Evolutionary conservation across 1,284 basidiomycete species (phyloP).

Genomic region (Pseudozyma pruni): DNA sequence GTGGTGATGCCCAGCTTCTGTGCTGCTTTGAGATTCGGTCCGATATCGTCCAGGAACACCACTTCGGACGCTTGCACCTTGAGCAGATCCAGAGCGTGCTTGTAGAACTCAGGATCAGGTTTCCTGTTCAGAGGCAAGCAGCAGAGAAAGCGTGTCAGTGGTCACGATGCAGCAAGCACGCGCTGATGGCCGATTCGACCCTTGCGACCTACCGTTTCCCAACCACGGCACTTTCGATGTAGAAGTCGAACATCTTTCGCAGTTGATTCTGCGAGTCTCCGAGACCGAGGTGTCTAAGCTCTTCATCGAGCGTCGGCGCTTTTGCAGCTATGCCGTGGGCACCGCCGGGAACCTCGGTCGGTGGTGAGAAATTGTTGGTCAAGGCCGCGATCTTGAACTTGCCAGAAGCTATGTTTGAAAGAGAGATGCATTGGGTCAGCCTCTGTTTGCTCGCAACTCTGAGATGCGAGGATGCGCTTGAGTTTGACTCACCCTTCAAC

Average conservation of each 20-base stretch:
- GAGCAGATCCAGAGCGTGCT: constrained; percentile 62
- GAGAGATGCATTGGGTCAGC: not conserved
- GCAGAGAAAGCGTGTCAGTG: not conserved
- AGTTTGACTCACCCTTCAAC: constrained; percentile 26
- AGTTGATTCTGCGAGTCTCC: constrained; percentile 39
- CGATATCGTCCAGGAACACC: constrained; percentile 69
- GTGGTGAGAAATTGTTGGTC: constrained; percentile 68
- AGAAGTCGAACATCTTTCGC: constrained; percentile 64
- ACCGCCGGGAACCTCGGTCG: constrained; percentile 36
- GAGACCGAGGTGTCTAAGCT: constrained; percentile 57
- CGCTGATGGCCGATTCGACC: no score
- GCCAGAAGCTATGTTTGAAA: constrained; percentile 48
- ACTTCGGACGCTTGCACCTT: constrained; percentile 60
- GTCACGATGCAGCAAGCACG: not conserved
- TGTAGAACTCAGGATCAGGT: constrained; percentile 67
- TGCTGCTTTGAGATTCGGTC: constrained; percentile 67
- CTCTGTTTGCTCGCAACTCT: not conserved
- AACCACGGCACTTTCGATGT: constrained; percentile 67
- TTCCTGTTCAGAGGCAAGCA: constrained; percentile 54
- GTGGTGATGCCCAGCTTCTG: constrained; percentile 66
- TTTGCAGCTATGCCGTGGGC: constrained; percentile 7
- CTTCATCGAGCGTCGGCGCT: constrained; percentile 49
- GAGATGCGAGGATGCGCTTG: not conserved
- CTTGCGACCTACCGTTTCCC: constrained; percentile 64
- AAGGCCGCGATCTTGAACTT: constrained; percentile 66